Evolutionary conservation across 768 basidiomycete genomes (phyloP), one percentile per base, ranked within the genome.

Genomic region (Rhodosporidiobolus odoratus): DNA sequence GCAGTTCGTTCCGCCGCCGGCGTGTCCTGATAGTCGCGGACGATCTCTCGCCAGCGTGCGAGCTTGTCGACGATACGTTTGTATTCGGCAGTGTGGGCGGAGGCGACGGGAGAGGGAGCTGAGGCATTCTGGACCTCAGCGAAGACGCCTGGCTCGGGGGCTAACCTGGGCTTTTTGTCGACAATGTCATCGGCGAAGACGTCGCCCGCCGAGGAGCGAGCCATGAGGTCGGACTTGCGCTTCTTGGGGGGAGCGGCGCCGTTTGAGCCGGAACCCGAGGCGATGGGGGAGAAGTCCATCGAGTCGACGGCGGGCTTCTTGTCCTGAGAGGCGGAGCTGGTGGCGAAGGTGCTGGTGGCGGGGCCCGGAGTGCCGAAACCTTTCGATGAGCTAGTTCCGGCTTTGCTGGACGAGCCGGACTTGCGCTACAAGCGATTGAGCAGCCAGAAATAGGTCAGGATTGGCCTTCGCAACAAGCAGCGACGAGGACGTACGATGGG

Each of bases 121-220:
- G 25, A 30, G 16, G 27, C 54, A 56, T 71, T 66, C 32, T 37
- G 50, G 34, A 50, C 48, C 13, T 72, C 62, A n/a, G 57, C 62
- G 62, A 72, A 45, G 3, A 66, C 65, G 34, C 52, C 27, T 30
- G 40, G 32, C 21, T 21, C 40, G 25, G 3, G 37, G 48, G 47
- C 62, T 30, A 72, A 23, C 23, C 40, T 53, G 38, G 71, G 66
- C 63, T 72, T 72, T 62, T 68, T 64, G 62, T 72, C 71, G 27
- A 8, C 45, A 35, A 38, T 64, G 45, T 53, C 62, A 58, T 65
- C 69, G 38, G 40, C n/a, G 61, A 43, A 48, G 19, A 66, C 17
- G 17, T 9, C 32, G 6, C 61, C 56, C 34, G 57, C 61, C 12
- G 69, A 66, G n/a, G 60, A 62, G 38, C 48, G 53, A 10, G 54